Evolutionary conservation across 108 stramenopile species (phyloP), one percentile per base, ranked within the genome.

Genomic region (Mayamaea pseudoterrestris): DNA sequence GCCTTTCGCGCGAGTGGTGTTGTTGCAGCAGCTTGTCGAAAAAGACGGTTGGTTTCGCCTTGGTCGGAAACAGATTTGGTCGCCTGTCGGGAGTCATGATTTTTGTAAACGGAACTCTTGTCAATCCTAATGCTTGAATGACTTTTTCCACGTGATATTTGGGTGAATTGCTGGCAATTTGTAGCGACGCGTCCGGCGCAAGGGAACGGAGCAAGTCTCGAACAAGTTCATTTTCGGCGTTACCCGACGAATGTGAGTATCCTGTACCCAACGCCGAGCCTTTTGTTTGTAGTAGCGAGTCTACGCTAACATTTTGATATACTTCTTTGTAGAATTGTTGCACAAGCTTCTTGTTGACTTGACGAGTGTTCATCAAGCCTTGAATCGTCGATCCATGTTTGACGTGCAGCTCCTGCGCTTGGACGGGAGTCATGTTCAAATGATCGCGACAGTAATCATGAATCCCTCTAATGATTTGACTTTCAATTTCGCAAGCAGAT

Each of bases 161-260:
- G 8, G 89, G 89, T 4, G 89, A 90, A 47, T 90, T 90, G 28
- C 83, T 85, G 13, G 81, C 73, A 27, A 85, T 55, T 37, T 63
- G 67, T 30, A 90, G 55, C n/a, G n/a, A n/a, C n/a, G n/a, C n/a
- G n/a, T n/a, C n/a, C 4, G 71, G 65, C 57, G 59, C 40, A 0
- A 62, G 69, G 27, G 35, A 44, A 1, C 51, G 41, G 11, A 74
- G 25, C 9, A 67, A 22, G 5, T 43, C 35, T 7, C 48, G 36
- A 6, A 57, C 16, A 22, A 44, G 5, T 39, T 22, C 27, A 1
- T 26, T 41, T 47, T 76, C 50, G 26, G 50, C 57, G 17, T 24
- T 18, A 2, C 50, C 42, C 30, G 42, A 22, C n/a, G 40, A 47
- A 45, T 80, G 78, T 26, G 71, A 68, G 47, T 86, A 86, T 12